phyloP scores from a whole-genome alignment of 2,329 filamentous ascomycete genomes.

The Exophiala calicioides region DNA sequence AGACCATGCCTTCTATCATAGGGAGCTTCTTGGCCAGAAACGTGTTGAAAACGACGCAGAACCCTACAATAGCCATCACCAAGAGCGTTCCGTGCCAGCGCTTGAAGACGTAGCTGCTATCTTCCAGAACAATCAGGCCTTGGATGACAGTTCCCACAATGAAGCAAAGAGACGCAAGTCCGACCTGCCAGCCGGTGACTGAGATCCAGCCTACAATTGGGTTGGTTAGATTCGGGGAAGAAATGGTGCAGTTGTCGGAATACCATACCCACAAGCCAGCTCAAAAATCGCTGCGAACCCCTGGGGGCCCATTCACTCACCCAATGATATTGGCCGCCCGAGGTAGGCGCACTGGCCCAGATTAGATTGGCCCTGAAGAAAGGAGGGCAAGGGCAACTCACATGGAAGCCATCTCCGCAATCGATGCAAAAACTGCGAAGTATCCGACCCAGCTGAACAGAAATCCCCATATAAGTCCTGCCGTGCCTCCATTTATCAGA shows the following conservation, averaged over 20 bases:
- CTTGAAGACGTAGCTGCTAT: constrained; percentile 42
- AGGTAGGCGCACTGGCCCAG: constrained; percentile 36
- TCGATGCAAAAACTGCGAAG: constrained; percentile 32
- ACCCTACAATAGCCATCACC: constrained; percentile 49
- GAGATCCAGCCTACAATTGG: neutral
- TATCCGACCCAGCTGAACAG: constrained; percentile 38
- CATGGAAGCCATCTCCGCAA: constrained; percentile 40
- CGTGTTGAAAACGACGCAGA: constrained; percentile 55
- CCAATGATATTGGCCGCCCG: constrained; percentile 44
- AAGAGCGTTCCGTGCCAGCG: constrained; percentile 54
- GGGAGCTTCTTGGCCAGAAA: constrained; percentile 39
- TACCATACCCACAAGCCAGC: no score
- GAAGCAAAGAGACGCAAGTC: constrained; percentile 44
- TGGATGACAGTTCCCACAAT: constrained; percentile 50
- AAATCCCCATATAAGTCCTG: constrained; percentile 38
- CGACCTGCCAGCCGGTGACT: constrained; percentile 40
- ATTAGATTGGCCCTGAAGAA: no score
- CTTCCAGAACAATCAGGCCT: constrained; percentile 45
- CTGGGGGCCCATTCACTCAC: no score
- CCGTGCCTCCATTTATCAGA: constrained; percentile 36
- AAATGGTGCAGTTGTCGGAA: no score
- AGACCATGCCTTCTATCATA: constrained; percentile 21
- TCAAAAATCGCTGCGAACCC: no score
- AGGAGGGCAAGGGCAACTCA: no score
- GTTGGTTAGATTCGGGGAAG: constrained; percentile 27